Base-by-base conservation (phyloP, 495 filamentous ascomycete species). In the Filosporella fistucella region DNA sequence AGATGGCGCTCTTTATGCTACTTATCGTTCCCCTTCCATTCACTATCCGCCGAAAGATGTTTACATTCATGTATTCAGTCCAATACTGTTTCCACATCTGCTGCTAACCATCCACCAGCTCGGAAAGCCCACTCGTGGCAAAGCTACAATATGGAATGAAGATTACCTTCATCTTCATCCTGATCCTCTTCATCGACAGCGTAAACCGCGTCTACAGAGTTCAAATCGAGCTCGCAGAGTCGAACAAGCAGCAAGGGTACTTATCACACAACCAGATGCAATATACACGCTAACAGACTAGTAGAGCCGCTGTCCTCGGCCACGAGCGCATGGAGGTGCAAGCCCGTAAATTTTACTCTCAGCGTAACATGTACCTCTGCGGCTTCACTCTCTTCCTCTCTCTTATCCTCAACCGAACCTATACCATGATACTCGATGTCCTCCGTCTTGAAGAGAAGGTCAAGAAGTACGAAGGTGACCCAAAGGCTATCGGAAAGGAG, bases 331-430 rank as follows among this genome's bases (percentile, higher is more conserved):
- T 94, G 81, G 93, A 98, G 69, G 89, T 96, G 14, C 93, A 98
- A 67, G 93, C 93, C 49, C 91, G 93, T 75, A 97, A 97, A 68
- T 98, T 98, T 77, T 98, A 98, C 80, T 95, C 91, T 49, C 91
- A 98, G 72, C 91, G 93, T 63, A 98, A 98, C 81, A 96, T 98
- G 94, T 98, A 98, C 73, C 89, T 98, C 46, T 97, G 94, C 70
- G 93, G 93, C 58, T 98, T 98, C 76, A 98, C 93, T 0, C 85
- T 97, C 49, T 98, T 98, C 83, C 83, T 98, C 46, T 96, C 91
- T 29, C 75, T 98, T 35, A 97, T 98, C 69, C 89, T 98, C 62
- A 97, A 98, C 80, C 91, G 94, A 62, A 97, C 94, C 58, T 96
- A 97, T 75, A 84, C 81, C 60, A 90, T 97, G 88, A 97, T 96